Evolutionary conservation across 371 early-diverging fungal species (phyloP).

Genomic region (Actinomortierella ambigua): DNA sequence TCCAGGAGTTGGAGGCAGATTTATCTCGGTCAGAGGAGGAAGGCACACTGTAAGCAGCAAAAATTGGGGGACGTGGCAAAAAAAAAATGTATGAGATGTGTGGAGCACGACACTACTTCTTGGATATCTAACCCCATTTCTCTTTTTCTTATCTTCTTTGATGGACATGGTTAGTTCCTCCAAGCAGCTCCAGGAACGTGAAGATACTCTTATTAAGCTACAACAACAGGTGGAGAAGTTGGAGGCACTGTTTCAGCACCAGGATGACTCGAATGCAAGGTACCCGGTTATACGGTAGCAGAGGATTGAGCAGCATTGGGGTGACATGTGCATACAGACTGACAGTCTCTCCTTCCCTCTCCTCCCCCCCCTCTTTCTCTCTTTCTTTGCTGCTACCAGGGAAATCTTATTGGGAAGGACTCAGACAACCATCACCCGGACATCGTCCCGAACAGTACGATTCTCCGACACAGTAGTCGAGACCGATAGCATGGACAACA

Average conservation of each 20-base stretch:
- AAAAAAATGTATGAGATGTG: neutral
- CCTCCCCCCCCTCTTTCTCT: no score
- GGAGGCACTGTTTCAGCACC: constrained; percentile 60
- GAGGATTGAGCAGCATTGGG: no score
- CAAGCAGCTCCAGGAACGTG: constrained; percentile 52
- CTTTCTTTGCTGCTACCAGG: constrained; percentile 9
- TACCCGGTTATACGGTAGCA: no score
- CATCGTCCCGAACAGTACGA: constrained; percentile 46
- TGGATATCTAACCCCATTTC: neutral
- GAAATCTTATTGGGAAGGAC: constrained; percentile 44
- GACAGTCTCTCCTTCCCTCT: neutral
- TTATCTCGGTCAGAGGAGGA: constrained; percentile 66
- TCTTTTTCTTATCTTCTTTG: neutral
- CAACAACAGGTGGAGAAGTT: constrained; percentile 67
- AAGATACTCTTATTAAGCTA: constrained; percentile 63
- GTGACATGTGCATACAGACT: neutral
- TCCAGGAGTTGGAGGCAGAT: constrained; percentile 61
- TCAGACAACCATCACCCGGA: neutral
- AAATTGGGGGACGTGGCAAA: neutral
- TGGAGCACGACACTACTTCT: neutral
- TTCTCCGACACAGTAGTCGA: constrained; percentile 57
- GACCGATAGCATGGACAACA: constrained; percentile 57
- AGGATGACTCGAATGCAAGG: constrained; percentile 56
- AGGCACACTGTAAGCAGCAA: constrained; percentile 52
- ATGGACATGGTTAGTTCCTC: constrained; percentile 50